Evolutionary conservation across 257 asterid genomes (phyloP).

Genomic region (Lavandula angustifolia): DNA sequence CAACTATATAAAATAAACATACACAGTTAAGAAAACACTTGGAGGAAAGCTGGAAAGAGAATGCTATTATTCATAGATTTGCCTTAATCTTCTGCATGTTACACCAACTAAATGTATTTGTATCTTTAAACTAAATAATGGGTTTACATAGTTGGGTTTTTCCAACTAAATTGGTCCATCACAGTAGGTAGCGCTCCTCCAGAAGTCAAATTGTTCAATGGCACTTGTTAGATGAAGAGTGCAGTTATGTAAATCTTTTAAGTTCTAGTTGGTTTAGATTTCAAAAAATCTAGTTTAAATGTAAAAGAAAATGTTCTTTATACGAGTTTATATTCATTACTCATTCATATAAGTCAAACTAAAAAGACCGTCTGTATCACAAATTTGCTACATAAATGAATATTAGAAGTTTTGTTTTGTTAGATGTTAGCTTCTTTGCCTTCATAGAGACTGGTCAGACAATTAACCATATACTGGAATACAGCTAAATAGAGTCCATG

Average conservation of each 20-base stretch:
- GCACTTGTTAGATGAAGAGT: not conserved
- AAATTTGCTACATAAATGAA: not conserved
- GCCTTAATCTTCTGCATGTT: too few relatives aligned
- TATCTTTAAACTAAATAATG: not conserved
- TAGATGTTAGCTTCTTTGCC: too few relatives aligned
- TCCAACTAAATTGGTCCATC: not conserved
- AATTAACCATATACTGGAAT: too few relatives aligned
- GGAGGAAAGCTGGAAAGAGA: too few relatives aligned
- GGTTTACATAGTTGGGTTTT: too few relatives aligned
- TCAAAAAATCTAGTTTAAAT: not conserved
- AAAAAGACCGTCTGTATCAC: too few relatives aligned
- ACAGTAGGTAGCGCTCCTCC: slow-evolving; percentile 10
- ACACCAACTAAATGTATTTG: too few relatives aligned
- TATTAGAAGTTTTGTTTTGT: not conserved
- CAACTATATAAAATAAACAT: too few relatives aligned
- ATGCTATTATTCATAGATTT: too few relatives aligned
- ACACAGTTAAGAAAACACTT: too few relatives aligned
- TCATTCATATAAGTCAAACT: not conserved
- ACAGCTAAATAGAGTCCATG: too few relatives aligned
- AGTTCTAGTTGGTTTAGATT: not conserved
- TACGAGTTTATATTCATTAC: not conserved
- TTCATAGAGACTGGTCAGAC: too few relatives aligned
- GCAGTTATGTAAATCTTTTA: not conserved
- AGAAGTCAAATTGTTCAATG: not conserved
- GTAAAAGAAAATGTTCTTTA: not conserved